A percentile compares a stretch with the other conserved stretches of the same genome.
These are phyloP conservation scores for Adansonia grandidieri DNA, from an alignment of 441 rosid genomes.

Conservation along the genomic window DNA sequence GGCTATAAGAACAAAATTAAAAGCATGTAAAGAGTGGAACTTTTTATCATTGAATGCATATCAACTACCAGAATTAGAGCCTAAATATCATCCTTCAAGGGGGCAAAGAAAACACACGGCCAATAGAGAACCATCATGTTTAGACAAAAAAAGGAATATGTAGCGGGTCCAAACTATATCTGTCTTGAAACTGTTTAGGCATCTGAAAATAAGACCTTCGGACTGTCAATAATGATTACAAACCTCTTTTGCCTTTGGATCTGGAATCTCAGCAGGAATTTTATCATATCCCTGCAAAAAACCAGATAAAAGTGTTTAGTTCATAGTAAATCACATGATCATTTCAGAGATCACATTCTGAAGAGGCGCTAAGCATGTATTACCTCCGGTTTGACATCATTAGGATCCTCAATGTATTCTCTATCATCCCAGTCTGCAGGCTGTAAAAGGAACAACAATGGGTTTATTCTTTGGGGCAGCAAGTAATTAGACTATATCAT, in stretches of 20 bases:
- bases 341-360: constrained; percentile 1
- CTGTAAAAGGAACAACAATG: constrained; percentile 42
- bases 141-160: constrained; percentile 3
- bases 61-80: constrained; percentile 9
- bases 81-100: not conserved
- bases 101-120: not conserved
- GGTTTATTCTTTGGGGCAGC: not conserved
- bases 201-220: not conserved
- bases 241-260: constrained; percentile 80
- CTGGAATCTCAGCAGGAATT: constrained; percentile 72
- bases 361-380: constrained; percentile 12
- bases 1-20: constrained; percentile 49
- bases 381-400: constrained; percentile 84
- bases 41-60: constrained; percentile 12
- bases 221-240: constrained; percentile 16
- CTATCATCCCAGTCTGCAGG: constrained; percentile 94
- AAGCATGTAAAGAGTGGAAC: constrained; percentile 8
- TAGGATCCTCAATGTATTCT: constrained; percentile 87
- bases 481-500: not conserved
- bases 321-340: constrained; percentile 12
- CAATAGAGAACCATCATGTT: not conserved
- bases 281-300: constrained; percentile 72
- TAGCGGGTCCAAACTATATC: not conserved
- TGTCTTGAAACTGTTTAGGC: not conserved
- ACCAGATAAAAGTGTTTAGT: constrained; percentile 30